Conservation (phyloP, 768 basidiomycete genomes). For the Leucosporidium creatinivorum region DNA sequence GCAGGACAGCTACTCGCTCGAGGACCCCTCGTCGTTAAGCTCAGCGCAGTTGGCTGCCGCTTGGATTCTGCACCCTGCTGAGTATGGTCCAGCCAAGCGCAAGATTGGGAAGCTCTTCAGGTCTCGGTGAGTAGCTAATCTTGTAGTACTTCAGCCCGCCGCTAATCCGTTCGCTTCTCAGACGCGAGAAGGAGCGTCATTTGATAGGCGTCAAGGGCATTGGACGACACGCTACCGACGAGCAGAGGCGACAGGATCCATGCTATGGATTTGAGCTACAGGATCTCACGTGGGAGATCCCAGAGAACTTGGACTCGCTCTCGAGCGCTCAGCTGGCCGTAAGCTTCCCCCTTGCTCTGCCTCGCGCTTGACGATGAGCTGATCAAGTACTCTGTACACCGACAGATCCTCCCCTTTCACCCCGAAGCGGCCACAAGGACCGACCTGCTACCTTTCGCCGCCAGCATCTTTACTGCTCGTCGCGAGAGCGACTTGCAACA, state of each 20-base stretch:
- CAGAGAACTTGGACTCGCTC: background rate
- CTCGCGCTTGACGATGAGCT: too few species aligned
- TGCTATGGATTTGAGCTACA: background rate
- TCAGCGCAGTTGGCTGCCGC: background rate
- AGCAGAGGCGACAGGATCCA: background rate
- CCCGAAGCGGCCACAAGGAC: too few species aligned
- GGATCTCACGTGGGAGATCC: background rate
- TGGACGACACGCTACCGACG: background rate
- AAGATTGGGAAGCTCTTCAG: slow-evolving; percentile 1
- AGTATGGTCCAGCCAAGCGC: background rate
- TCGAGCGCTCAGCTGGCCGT: background rate
- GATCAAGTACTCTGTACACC: too few species aligned
- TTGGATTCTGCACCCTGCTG: background rate
- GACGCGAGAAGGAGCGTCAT: background rate
- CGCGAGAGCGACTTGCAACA: too few species aligned
- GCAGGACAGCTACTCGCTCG: background rate
- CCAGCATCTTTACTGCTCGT: too few species aligned
- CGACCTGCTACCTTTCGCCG: too few species aligned
- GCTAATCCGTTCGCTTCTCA: background rate
- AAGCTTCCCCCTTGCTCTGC: background rate
- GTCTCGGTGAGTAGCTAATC: too few species aligned
- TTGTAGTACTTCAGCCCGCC: too few species aligned
- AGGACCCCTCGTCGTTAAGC: background rate
- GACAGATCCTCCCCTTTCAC: too few species aligned
- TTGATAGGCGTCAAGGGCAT: background rate